These are phyloP conservation scores for Pyracantha coccinea DNA, from an alignment of 331 rosid species.

Conservation along the genomic window DNA sequence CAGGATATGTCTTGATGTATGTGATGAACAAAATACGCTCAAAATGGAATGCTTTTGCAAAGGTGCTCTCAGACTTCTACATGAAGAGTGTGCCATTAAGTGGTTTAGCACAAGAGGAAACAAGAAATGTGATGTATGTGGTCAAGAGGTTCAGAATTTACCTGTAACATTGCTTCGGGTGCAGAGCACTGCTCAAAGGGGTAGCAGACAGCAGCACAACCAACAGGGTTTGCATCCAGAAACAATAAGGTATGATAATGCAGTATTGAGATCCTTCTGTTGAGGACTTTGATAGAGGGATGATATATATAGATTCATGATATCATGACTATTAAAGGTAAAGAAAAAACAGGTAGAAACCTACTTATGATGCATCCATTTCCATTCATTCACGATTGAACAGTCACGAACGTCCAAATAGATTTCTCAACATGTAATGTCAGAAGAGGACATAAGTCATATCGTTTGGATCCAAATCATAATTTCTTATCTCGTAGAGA, in stretches of 20 bases:
- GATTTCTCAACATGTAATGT: not conserved
- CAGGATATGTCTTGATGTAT: constrained; percentile 83
- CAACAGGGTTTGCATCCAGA: constrained; percentile 44
- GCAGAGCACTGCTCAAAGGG: constrained; percentile 46
- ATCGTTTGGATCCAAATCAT: not conserved
- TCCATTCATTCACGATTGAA: not conserved
- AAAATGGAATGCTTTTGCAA: constrained; percentile 99
- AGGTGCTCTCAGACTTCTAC: constrained; percentile 85
- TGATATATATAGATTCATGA: not conserved
- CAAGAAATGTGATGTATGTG: constrained; percentile 84
- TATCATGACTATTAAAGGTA: not conserved
- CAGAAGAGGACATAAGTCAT: not conserved
- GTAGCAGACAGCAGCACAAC: constrained; percentile 31
- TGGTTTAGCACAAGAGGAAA: constrained; percentile 87
- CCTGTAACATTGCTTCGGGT: constrained; percentile 89
- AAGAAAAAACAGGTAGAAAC: not conserved
- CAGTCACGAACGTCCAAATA: not conserved
- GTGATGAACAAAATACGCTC: constrained; percentile 81
- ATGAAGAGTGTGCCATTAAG: constrained; percentile 75
- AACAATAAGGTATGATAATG: constrained; percentile 45
- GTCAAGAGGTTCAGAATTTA: constrained; percentile 76
- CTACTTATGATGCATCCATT: not conserved
- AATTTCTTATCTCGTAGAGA: not conserved
- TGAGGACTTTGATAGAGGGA: not conserved
- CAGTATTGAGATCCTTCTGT: not conserved